phyloP scores from a whole-genome alignment of 345 rosid genomes.

The Capsella bursapastoris region DNA sequence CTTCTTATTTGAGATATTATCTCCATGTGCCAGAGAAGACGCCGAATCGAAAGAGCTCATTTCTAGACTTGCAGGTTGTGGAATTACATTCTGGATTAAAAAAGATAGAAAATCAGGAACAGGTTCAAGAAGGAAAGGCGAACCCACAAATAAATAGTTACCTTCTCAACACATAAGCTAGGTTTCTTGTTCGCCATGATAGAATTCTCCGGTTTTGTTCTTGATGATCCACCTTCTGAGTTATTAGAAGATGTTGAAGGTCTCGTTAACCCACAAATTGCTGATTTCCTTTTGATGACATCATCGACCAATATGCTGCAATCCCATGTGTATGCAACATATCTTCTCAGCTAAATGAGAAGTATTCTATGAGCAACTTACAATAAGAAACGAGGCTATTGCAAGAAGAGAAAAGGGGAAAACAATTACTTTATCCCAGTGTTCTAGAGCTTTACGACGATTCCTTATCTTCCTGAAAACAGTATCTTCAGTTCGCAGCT shows the following conservation, averaged over 20 bases:
- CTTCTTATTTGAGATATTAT: slow-evolving; percentile 35
- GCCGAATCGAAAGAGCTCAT: slow-evolving; percentile 44
- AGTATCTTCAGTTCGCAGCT: slow-evolving; percentile 80
- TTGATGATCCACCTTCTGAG: slow-evolving; percentile 48
- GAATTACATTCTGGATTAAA: slow-evolving; percentile 46
- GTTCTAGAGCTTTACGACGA: slow-evolving; percentile 79
- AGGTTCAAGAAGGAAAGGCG: background rate
- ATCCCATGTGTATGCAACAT: slow-evolving; percentile 85
- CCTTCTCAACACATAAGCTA: slow-evolving; percentile 61
- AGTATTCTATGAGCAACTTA: slow-evolving; percentile 29
- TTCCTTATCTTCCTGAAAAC: slow-evolving; percentile 65
- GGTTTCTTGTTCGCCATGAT: slow-evolving; percentile 50
- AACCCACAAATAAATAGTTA: slow-evolving; percentile 37
- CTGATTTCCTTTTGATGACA: slow-evolving; percentile 37
- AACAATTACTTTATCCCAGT: slow-evolving; percentile 78
- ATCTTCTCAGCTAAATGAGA: slow-evolving; percentile 76
- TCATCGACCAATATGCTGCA: slow-evolving; percentile 60
- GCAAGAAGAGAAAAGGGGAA: slow-evolving; percentile 16
- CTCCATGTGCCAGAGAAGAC: slow-evolving; percentile 43
- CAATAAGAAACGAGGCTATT: slow-evolving; percentile 17
- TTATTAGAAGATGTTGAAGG: slow-evolving; percentile 49
- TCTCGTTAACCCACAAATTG: slow-evolving; percentile 46
- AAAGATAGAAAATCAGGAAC: slow-evolving; percentile 1
- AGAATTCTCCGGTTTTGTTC: slow-evolving; percentile 39
- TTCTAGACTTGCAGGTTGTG: slow-evolving; percentile 44